These are phyloP conservation scores for Saturnispora kantuleensis DNA, from an alignment of 805 yeast species.

Conservation along the genomic window DNA sequence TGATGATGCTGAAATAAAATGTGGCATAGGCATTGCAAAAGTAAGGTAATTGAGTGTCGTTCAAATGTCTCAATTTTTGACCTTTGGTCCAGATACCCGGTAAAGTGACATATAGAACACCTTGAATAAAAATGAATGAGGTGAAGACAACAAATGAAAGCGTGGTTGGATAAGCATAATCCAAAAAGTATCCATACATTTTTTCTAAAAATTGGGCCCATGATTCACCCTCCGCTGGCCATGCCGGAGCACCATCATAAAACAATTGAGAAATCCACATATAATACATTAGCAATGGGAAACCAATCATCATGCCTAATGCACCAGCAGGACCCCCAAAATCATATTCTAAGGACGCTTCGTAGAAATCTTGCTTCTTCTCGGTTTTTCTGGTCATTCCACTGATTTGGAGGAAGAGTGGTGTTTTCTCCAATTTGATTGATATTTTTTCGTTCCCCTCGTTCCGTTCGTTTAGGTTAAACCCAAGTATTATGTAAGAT, in stretches of 20 bases:
- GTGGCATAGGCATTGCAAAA: conserved; percentile 88
- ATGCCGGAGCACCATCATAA: conserved; percentile 64
- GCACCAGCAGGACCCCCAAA: conserved; percentile 94
- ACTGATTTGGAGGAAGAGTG: not conserved
- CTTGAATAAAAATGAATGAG: conserved; percentile 60
- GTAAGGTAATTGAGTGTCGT: conserved; percentile 77
- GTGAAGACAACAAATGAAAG: conserved; percentile 65
- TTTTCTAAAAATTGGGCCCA: conserved; percentile 40
- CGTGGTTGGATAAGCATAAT: conserved; percentile 48
- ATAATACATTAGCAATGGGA: conserved; percentile 90
- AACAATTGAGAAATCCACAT: conserved; percentile 89
- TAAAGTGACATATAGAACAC: conserved; percentile 62
- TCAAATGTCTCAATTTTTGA: conserved; percentile 76
- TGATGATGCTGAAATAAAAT: conserved; percentile 56
- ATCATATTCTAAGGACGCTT: conserved; percentile 47
- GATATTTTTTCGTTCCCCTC: conserved; percentile 2
- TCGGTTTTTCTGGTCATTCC: not conserved
- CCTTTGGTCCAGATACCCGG: conserved; percentile 97
- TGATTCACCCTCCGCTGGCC: conserved; percentile 49
- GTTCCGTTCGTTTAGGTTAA: not conserved
- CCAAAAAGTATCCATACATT: conserved; percentile 35
- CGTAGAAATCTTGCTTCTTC: not conserved
- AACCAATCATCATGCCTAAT: conserved; percentile 81
- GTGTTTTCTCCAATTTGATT: too few species aligned
- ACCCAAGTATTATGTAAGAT: too few species aligned